Base-by-base conservation (phyloP, 2,329 filamentous ascomycete genomes). In the Xylariaceae sp. region DNA sequence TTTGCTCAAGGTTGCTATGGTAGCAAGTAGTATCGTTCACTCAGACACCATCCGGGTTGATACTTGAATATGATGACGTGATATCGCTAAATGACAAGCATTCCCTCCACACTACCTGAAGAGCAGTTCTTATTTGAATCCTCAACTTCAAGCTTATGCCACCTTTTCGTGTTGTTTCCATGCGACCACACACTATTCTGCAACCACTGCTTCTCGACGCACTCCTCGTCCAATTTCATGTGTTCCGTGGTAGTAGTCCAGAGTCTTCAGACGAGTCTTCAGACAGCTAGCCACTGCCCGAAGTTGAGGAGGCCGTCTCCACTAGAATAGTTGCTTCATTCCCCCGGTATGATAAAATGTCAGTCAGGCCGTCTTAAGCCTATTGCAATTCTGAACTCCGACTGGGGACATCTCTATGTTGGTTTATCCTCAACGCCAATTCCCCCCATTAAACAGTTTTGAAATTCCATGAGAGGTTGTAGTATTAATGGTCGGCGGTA, bases 361-460 rank as follows among this genome's bases (percentile, higher is more conserved):
- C 62, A 62, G 53, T 59, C 60, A 59, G 60, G 60, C 61, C 65
- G 62, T 63, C 16, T 58, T 47, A 65, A 61, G 57, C 60, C 60
- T 60, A 54, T 56, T 64, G 61, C 46, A 49, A 55, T 62, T 64
- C 54, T 60, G 56, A 66, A 65, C 63, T 61, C 65, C 64, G 64
- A 61, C 64, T 53, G 59, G 61, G 63, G 57, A 59, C 61, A 60
- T 61, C 57, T 67, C 65, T 68, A 68, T 68, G 65, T 64, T 67
- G 59, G 51, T 67, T 65, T 68, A 68, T 68, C 66, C 66, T 65
- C 56, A 68, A 68, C 66, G 65, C 65, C 67, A 57, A 48, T 63
- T 61, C 61, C 48, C 58, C 61, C 63, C 47, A 55, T 51, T 63
- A 66, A 65, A 63, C 59, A 64, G 56, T 58, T 54, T 61, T 59